A percentile compares a stretch with the other conserved stretches of the same genome.
phyloP scores from a whole-genome alignment of 2,329 filamentous ascomycete species.

The Purpureocillium lavendulum region DNA sequence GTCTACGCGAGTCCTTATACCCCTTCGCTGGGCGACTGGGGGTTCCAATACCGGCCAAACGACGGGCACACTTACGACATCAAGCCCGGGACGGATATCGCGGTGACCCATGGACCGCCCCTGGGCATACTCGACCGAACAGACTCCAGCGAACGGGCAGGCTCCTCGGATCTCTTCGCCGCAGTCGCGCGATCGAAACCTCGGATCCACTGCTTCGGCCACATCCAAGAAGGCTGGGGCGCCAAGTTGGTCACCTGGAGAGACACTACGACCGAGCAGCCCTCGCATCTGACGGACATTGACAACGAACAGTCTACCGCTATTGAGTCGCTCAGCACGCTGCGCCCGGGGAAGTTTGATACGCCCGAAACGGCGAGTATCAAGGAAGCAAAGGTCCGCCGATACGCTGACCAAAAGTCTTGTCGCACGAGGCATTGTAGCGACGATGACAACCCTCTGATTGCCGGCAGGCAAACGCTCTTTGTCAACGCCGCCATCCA shows the following conservation, averaged over 20 bases:
- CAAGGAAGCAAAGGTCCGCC: too few relatives aligned
- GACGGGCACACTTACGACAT: slow-evolving; percentile 17
- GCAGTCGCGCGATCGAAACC: slow-evolving; percentile 19
- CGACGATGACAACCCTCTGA: slow-evolving; percentile 15
- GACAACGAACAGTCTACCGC: slow-evolving; percentile 32
- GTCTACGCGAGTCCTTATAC: slow-evolving; percentile 39
- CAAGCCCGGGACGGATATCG: slow-evolving; percentile 16
- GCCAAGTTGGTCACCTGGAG: slow-evolving; percentile 40
- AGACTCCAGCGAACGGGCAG: slow-evolving; percentile 9
- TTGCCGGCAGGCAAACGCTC: slow-evolving; percentile 34
- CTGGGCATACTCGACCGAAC: slow-evolving; percentile 33
- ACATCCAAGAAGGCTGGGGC: slow-evolving; percentile 24
- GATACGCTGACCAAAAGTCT: not conserved
- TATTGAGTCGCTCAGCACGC: slow-evolving; percentile 22
- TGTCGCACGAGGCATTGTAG: slow-evolving; percentile 5
- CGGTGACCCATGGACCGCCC: slow-evolving; percentile 26
- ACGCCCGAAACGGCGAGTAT: too few relatives aligned
- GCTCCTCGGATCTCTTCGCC: slow-evolving; percentile 21
- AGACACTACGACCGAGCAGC: slow-evolving; percentile 10
- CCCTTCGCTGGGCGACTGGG: slow-evolving; percentile 27
- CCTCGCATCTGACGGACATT: slow-evolving; percentile 38
- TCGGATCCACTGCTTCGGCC: slow-evolving; percentile 27
- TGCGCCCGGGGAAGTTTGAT: too few relatives aligned
- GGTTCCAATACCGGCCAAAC: slow-evolving; percentile 31
- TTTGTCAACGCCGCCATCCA: slow-evolving; percentile 48